These are phyloP conservation scores for Lachancea lanzarotensis DNA, from an alignment of 805 yeast species.

Conservation along the genomic window DNA sequence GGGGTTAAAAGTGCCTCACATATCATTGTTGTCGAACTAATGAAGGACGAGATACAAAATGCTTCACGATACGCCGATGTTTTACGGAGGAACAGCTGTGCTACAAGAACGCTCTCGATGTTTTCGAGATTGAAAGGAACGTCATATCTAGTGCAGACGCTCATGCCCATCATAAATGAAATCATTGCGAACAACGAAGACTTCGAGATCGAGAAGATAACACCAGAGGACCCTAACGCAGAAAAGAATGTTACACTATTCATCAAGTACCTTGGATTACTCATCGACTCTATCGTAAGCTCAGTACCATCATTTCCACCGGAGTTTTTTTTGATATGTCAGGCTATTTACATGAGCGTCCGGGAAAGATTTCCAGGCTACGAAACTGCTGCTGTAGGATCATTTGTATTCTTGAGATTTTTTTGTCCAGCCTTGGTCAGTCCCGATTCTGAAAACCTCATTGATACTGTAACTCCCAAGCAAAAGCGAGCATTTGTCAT, in stretches of 20 bases:
- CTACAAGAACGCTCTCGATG: constrained; percentile 68
- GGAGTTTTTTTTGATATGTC: constrained; percentile 66
- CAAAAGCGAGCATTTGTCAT: constrained; percentile 65
- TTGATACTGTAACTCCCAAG: constrained; percentile 34
- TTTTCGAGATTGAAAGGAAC: constrained; percentile 64
- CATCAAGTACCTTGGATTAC: constrained; percentile 46
- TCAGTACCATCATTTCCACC: constrained; percentile 58
- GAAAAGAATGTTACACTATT: constrained; percentile 41
- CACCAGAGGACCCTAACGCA: constrained; percentile 34
- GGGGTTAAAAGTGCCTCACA: constrained; percentile 39
- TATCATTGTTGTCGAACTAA: constrained; percentile 46
- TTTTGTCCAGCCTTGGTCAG: constrained; percentile 86
- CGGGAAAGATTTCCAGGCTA: constrained; percentile 59
- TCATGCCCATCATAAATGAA: constrained; percentile 52
- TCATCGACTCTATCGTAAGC: constrained; percentile 53
- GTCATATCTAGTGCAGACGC: constrained; percentile 46
- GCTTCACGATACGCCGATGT: constrained; percentile 64
- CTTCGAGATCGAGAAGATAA: constrained; percentile 59
- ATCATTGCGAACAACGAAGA: constrained; percentile 43
- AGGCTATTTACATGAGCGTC: constrained; percentile 53
- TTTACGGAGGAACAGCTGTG: constrained; percentile 72
- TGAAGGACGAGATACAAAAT: constrained; percentile 54
- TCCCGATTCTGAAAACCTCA: constrained; percentile 52
- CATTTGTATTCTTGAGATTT: constrained; percentile 74
- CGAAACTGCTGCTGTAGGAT: constrained; percentile 69